Percentiles rank a stretch among this genome's conserved stretches.
These are phyloP conservation scores for Casaregolazyma lundiana DNA, from an alignment of 1,139 yeast genomes.

Conservation along the genomic window DNA sequence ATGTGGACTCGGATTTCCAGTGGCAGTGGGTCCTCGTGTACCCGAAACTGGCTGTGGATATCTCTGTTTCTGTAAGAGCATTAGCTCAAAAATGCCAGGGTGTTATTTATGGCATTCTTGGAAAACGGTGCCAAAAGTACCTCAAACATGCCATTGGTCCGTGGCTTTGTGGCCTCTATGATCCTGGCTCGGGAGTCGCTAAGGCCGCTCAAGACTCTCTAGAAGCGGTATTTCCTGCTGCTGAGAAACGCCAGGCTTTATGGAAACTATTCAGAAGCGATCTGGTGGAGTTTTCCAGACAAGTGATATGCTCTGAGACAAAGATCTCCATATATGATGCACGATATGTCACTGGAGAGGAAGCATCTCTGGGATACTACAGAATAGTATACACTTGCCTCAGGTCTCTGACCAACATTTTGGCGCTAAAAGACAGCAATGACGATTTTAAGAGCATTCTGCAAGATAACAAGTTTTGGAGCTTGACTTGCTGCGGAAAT, in stretches of 20 bases:
- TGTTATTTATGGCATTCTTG: conserved; percentile 43
- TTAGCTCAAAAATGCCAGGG: conserved; percentile 64
- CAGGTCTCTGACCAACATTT: conserved; percentile 45
- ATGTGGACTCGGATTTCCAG: conserved; percentile 42
- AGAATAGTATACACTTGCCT: conserved; percentile 54
- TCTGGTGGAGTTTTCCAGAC: conserved; percentile 51
- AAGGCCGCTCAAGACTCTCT: conserved; percentile 47
- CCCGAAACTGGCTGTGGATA: conserved; percentile 71
- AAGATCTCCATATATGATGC: conserved; percentile 68
- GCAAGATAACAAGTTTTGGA: conserved; percentile 27
- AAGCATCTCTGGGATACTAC: conserved; percentile 60
- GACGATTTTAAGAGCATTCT: conserved; percentile 14
- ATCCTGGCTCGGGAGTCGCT: conserved; percentile 60
- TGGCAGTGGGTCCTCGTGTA: conserved; percentile 78
- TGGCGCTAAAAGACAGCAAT: conserved; percentile 16
- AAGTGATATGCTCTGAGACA: conserved; percentile 53
- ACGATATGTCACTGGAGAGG: conserved; percentile 63
- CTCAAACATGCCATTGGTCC: conserved; percentile 67
- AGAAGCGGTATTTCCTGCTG: conserved; percentile 52
- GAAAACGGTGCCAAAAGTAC: conserved; percentile 60
- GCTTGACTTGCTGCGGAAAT: conserved; percentile 25
- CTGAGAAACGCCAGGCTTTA: conserved; percentile 53
- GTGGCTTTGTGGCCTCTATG: conserved; percentile 68
- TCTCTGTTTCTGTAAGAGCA: conserved; percentile 58
- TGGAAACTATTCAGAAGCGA: conserved; percentile 57